phyloP scores from a whole-genome alignment of 2,329 filamentous ascomycete genomes.

The Alternaria postmessia region DNA sequence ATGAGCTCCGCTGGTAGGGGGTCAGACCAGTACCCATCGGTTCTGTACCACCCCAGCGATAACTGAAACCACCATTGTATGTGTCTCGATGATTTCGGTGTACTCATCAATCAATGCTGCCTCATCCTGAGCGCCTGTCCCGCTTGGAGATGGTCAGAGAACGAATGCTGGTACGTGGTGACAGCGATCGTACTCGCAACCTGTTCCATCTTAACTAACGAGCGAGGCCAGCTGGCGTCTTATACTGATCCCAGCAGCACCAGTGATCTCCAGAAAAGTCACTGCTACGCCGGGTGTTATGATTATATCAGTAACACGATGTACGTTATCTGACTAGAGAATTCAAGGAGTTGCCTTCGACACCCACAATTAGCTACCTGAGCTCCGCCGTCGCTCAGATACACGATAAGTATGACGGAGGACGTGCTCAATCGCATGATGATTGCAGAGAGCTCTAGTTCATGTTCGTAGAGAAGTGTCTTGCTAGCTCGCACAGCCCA shows the following conservation, averaged over 20 bases:
- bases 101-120: neutral
- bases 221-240: neutral
- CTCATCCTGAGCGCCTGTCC: conserved; percentile 28
- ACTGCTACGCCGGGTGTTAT: neutral
- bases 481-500: no score
- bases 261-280: neutral
- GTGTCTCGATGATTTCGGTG: neutral
- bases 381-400: accelerated
- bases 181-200: conserved; percentile 54
- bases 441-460: no score
- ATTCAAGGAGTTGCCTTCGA: no score
- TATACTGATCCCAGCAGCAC: neutral
- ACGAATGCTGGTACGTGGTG: conserved; percentile 50
- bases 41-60: neutral
- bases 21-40: neutral
- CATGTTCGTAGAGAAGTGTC: no score
- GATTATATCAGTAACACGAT: neutral
- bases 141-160: conserved; percentile 45
- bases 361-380: no score
- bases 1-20: neutral
- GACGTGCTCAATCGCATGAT: no score
- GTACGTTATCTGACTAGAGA: neutral
- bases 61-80: neutral
- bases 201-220: conserved; percentile 45
- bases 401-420: neutral